These are phyloP conservation scores for Boletus fagicola DNA, from an alignment of 768 basidiomycete genomes.

Conservation along the genomic window DNA sequence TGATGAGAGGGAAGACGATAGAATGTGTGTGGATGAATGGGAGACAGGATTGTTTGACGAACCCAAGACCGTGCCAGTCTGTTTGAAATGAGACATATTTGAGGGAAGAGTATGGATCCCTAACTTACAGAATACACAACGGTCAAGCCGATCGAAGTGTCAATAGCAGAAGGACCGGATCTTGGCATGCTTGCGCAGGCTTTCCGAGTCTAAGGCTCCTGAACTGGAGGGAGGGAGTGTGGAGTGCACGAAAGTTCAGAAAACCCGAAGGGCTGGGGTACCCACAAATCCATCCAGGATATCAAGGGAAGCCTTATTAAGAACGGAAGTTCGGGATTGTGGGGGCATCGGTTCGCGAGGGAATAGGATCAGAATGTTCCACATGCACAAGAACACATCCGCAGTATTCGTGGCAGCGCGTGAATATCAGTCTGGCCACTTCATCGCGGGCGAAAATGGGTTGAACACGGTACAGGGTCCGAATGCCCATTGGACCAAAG, in stretches of 20 bases:
- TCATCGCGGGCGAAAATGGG: background rate
- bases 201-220: background rate
- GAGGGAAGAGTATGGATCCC: background rate
- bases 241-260: background rate
- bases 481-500: background rate
- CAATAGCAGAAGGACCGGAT: background rate
- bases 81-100: background rate
- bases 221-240: background rate
- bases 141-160: background rate
- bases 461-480: background rate
- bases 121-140: constrained; percentile 1
- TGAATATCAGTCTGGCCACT: constrained; percentile 2
- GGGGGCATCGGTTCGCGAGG: constrained; percentile 3
- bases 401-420: constrained; percentile 8
- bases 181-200: background rate
- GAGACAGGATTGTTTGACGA: background rate
- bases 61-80: constrained; percentile 1
- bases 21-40: background rate
- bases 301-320: constrained; percentile 3
- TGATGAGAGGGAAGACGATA: background rate
- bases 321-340: background rate
- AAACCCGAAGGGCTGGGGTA: background rate
- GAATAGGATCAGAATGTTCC: constrained; percentile 9
- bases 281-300: background rate
- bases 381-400: constrained; percentile 3